Evolutionary conservation across 139 green algal species (phyloP).

Genomic region (Chlorella sorokiniana): DNA sequence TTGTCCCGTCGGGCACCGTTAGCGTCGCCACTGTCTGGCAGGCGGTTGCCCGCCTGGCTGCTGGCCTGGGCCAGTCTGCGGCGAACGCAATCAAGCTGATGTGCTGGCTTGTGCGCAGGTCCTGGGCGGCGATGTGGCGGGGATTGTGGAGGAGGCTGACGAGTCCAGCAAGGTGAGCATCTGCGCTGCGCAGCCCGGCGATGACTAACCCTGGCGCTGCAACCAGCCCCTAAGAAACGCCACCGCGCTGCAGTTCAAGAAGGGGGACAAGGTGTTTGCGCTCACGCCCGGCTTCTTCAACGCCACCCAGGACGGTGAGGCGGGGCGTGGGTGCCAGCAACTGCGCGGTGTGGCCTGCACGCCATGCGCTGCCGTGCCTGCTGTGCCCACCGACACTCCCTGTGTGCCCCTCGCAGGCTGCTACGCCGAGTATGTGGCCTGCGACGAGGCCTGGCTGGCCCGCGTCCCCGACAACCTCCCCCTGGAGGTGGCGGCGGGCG

Average conservation of each 20-base stretch:
- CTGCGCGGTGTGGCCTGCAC: neutral
- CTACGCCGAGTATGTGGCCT: constrained; percentile 35
- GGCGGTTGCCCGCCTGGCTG: neutral
- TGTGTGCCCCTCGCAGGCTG: constrained; percentile 4
- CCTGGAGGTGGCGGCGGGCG: constrained; percentile 10
- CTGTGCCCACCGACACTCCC: neutral
- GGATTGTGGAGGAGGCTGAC: constrained; percentile 37
- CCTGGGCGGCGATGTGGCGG: constrained; percentile 40
- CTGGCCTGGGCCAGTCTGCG: neutral
- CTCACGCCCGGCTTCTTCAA: constrained; percentile 32
- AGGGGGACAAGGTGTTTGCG: constrained; percentile 31
- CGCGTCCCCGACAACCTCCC: constrained; percentile 21
- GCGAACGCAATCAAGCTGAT: neutral
- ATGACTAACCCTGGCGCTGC: neutral
- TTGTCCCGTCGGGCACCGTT: neutral
- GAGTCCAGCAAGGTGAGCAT: constrained; percentile 10
- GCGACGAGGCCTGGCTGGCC: constrained; percentile 15
- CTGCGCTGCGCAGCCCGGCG: neutral
- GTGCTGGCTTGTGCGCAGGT: constrained; percentile 11
- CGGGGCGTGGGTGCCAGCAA: neutral
- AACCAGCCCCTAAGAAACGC: neutral
- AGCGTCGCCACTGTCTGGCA: neutral
- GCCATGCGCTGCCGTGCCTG: neutral
- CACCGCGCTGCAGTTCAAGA: constrained; percentile 5
- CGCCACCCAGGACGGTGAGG: neutral